phyloP scores from a whole-genome alignment of 768 basidiomycete genomes.

The Kwoniella dendrophila region DNA sequence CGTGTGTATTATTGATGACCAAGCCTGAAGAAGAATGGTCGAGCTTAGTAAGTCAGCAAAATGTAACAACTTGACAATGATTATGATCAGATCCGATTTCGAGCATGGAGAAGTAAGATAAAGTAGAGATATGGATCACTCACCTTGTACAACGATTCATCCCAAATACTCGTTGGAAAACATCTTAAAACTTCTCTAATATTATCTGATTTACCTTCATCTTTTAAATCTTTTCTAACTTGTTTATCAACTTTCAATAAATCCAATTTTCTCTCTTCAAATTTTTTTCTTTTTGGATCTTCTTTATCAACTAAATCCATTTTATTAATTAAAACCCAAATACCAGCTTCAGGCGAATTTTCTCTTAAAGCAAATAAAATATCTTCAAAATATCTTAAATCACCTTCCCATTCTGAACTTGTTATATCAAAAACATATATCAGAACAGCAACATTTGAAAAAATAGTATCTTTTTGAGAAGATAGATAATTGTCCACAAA shows the following conservation, averaged over 20 bases:
- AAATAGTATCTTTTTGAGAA: conserved; percentile 88
- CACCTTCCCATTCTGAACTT: conserved; percentile 74
- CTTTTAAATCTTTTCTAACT: conserved; percentile 58
- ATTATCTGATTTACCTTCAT: conserved; percentile 22
- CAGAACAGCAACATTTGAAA: conserved; percentile 92
- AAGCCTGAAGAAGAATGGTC: conserved; percentile 67
- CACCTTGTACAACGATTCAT: conserved; percentile 94
- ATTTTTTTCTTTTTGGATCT: conserved; percentile 62
- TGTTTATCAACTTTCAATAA: conserved; percentile 65
- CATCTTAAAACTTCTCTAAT: conserved; percentile 63
- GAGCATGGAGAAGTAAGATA: no score
- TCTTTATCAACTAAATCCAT: conserved; percentile 78
- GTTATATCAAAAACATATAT: conserved; percentile 99
- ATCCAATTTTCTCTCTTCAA: conserved; percentile 74
- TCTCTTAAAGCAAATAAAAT: conserved; percentile 76
- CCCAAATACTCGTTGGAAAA: conserved; percentile 94
- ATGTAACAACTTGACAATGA: background rate
- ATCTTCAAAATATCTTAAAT: conserved; percentile 87
- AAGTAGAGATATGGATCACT: conserved; percentile 19
- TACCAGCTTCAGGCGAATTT: conserved; percentile 64
- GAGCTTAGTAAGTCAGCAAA: background rate
- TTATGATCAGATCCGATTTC: no score
- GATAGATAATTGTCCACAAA: conserved; percentile 98
- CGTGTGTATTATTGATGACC: conserved; percentile 96
- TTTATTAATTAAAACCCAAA: conserved; percentile 93